A percentile compares a stretch with the other conserved stretches of the same genome.
These are phyloP conservation scores for Phoma herbarum DNA, from an alignment of 2,329 filamentous ascomycete genomes.

Conservation along the genomic window DNA sequence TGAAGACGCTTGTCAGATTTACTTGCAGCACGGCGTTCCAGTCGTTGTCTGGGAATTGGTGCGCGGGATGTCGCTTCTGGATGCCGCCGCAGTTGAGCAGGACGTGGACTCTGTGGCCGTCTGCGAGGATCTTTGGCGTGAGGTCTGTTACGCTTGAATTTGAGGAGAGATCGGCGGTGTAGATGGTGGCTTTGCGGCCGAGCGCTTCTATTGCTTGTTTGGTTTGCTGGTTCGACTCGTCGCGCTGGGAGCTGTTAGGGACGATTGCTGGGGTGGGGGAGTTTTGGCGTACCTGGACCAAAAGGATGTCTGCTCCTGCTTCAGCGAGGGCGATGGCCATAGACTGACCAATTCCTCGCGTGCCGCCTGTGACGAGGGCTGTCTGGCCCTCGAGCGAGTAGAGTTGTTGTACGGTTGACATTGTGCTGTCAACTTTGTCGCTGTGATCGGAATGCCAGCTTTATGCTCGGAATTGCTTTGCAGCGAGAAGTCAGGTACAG, in stretches of 20 bases:
- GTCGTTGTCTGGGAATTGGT: constrained; percentile 78
- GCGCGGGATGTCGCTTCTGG: constrained; percentile 78
- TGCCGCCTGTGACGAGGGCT: constrained; percentile 60
- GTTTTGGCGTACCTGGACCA: constrained; percentile 55
- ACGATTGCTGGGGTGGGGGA: background rate
- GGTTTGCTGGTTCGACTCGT: constrained; percentile 65
- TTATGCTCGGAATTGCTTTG: background rate
- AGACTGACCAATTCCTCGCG: constrained; percentile 60
- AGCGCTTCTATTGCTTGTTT: constrained; percentile 69
- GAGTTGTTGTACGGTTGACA: constrained; percentile 51
- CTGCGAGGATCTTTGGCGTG: constrained; percentile 67
- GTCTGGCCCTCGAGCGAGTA: constrained; percentile 61
- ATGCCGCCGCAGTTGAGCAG: constrained; percentile 89
- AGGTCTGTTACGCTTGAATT: constrained; percentile 68
- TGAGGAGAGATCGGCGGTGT: constrained; percentile 74
- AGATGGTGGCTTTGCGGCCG: constrained; percentile 72
- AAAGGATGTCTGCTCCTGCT: constrained; percentile 60
- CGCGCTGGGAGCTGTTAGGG: constrained; percentile 55
- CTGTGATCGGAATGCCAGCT: constrained; percentile 15
- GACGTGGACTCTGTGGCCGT: constrained; percentile 73
- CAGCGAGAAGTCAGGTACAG: too few species aligned
- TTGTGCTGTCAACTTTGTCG: constrained; percentile 22
- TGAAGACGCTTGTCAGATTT: constrained; percentile 84
- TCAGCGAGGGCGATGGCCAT: constrained; percentile 62
- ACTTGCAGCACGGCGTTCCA: constrained; percentile 86